Base-by-base conservation (phyloP, 805 yeast species). In the Candida taoyuanica region DNA sequence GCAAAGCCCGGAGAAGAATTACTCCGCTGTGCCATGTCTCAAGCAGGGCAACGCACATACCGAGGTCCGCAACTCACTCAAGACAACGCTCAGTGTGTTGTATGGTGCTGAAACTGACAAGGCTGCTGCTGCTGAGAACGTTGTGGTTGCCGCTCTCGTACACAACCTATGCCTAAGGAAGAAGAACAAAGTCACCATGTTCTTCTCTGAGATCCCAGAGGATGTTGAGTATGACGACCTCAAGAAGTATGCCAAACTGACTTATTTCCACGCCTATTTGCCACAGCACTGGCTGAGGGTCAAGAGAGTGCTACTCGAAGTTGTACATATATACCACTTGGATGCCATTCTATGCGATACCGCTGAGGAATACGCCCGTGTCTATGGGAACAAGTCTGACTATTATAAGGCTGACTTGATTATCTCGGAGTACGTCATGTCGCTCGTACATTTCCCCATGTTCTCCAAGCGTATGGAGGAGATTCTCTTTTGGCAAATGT, bases 241-340 rank as follows among this genome's bases (percentile, higher is more conserved):
- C 17, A 31, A n/a, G 13, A 16, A 19, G 3, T 5, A 14, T 19
- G 26, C 27, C 15, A 31, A 27, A 12, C 21, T 31, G 14, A 36
- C 34, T 8, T 31, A 26, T 19, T 36, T 36, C 39, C 39, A 36
- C 13, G 39, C 39, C 12, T 26, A 25, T 15, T 4, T 9, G 3
- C 31, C 17, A 9, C 12, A 19, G 5, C 29, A 27, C 17, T 36
- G 39, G 39, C n/a, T 7, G 17, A 25, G 34, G 15, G 28, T 36
- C 23, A 36, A 20, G 13, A 8, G 14, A 7, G 12, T 30, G 17
- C 26, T 36, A 9, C 3, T 16, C 8, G 29, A 15, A 7, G 11
- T 36, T 12, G 18, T 31, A n/a, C 19, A 15, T 3, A n/a, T 31
- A 4, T 31, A 25, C 35, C 24, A 26, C 2, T 24, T 37, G 7